These are phyloP conservation scores for Termitomyces eurrhizus DNA, from an alignment of 768 basidiomycete genomes.

Conservation along the genomic window DNA sequence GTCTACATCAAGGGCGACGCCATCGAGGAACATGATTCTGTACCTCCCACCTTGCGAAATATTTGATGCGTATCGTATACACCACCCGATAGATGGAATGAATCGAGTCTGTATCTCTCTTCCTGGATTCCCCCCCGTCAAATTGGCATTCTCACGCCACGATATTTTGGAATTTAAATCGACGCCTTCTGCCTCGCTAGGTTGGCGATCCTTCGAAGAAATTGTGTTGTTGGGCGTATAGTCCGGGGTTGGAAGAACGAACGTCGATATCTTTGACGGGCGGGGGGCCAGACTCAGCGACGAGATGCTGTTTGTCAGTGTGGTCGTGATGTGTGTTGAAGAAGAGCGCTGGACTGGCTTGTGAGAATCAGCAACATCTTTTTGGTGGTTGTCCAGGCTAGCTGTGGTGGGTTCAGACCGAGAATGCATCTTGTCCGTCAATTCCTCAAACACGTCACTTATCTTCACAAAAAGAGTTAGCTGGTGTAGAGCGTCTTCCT, in stretches of 20 bases:
- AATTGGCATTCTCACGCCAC: conserved; percentile 17
- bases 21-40: conserved; percentile 41
- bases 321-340: neutral
- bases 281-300: conserved; percentile 12
- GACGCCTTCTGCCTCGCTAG: conserved; percentile 1
- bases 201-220: neutral
- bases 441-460: conserved; percentile 20
- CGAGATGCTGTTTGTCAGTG: conserved; percentile 9
- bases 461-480: conserved; percentile 22
- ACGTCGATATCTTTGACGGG: conserved; percentile 10
- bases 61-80: conserved; percentile 33
- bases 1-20: conserved; percentile 34
- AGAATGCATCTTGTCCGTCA: neutral
- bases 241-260: neutral
- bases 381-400: neutral
- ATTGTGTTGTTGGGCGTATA: neutral
- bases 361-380: neutral
- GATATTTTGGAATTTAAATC: conserved; percentile 3
- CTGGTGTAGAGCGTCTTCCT: conserved; percentile 22
- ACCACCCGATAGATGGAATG: conserved; percentile 39
- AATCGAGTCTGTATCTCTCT: conserved; percentile 30
- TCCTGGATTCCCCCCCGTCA: conserved; percentile 9
- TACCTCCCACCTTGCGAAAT: conserved; percentile 39
- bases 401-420: neutral
- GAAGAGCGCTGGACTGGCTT: neutral